Conservation (phyloP, 1,139 yeast genomes). For the Williopsis jadinii region DNA sequence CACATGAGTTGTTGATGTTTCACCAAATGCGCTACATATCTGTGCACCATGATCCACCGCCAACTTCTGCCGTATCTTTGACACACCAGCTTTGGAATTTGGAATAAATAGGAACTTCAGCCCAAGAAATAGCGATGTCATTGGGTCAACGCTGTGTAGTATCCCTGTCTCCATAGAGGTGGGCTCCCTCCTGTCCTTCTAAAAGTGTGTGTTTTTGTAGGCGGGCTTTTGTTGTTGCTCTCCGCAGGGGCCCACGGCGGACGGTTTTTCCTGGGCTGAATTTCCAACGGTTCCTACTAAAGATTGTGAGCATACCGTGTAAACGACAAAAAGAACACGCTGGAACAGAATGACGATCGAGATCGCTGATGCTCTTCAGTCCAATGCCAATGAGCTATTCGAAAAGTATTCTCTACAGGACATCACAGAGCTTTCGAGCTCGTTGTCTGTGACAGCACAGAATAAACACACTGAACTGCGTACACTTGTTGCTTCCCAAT, state of each 20-base stretch:
- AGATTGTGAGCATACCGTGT: too few relatives aligned
- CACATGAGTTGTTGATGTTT: conserved; percentile 23
- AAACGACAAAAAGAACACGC: background rate
- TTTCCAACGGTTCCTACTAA: too few relatives aligned
- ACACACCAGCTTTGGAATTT: conserved; percentile 12
- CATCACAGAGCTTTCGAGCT: conserved; percentile 7
- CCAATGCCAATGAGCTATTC: conserved; percentile 3
- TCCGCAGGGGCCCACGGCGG: too few relatives aligned
- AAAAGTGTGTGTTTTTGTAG: too few relatives aligned
- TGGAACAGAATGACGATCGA: conserved; percentile 1
- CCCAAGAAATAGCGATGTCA: conserved; percentile 7
- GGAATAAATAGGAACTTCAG: conserved; percentile 16
- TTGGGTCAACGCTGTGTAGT: too few relatives aligned
- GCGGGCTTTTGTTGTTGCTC: too few relatives aligned
- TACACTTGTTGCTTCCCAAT: conserved; percentile 54
- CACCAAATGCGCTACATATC: conserved; percentile 15
- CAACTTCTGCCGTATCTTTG: conserved; percentile 11
- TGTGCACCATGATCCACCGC: conserved; percentile 29
- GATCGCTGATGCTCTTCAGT: conserved; percentile 1
- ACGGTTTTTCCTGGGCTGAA: too few relatives aligned
- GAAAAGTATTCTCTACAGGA: conserved; percentile 5
- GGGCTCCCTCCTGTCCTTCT: too few relatives aligned
- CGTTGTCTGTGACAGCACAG: conserved; percentile 5
- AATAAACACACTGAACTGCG: conserved; percentile 39
- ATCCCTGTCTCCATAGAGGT: too few relatives aligned